phyloP scores from a whole-genome alignment of 2,329 filamentous ascomycete genomes.

The Verticillium nubilum region DNA sequence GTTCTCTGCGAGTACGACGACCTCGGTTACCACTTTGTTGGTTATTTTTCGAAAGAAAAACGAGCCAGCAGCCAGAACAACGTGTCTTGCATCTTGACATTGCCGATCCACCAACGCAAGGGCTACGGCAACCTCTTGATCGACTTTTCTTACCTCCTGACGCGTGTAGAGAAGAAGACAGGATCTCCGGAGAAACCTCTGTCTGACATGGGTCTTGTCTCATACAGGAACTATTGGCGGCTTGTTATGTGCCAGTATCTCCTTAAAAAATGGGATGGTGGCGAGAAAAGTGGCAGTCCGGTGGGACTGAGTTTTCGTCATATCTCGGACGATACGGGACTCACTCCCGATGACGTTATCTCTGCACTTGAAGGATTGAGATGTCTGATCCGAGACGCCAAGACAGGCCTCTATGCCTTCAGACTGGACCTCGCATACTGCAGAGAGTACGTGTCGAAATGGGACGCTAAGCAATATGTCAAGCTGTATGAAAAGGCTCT shows the following conservation, averaged over 20 bases:
- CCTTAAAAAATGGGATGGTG: conserved; percentile 43
- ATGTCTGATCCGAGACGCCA: conserved; percentile 82
- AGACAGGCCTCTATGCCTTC: conserved; percentile 84
- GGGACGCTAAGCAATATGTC: conserved; percentile 84
- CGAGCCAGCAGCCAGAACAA: conserved; percentile 92
- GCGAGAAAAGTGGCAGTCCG: conserved; percentile 24
- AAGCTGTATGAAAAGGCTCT: conserved; percentile 74
- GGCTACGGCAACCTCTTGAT: conserved; percentile 96
- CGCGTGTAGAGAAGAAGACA: conserved; percentile 85
- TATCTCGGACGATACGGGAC: conserved; percentile 84
- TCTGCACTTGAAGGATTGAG: conserved; percentile 87
- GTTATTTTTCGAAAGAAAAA: conserved; percentile 99
- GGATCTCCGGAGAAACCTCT: conserved; percentile 96
- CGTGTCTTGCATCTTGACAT: conserved; percentile 91
- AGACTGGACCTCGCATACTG: conserved; percentile 83
- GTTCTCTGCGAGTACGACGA: conserved; percentile 94
- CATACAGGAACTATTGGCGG: conserved; percentile 97
- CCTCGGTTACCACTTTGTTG: conserved; percentile 89
- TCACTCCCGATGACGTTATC: conserved; percentile 94
- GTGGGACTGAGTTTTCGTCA: conserved; percentile 53
- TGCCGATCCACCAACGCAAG: conserved; percentile 95
- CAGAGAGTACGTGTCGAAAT: conserved; percentile 79
- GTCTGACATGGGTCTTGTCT: conserved; percentile 96
- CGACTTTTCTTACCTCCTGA: conserved; percentile 96
- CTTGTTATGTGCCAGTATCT: conserved; percentile 82